Conservation (phyloP, 2,329 filamentous ascomycete species). For the Pseudogymnoascus sp. region DNA sequence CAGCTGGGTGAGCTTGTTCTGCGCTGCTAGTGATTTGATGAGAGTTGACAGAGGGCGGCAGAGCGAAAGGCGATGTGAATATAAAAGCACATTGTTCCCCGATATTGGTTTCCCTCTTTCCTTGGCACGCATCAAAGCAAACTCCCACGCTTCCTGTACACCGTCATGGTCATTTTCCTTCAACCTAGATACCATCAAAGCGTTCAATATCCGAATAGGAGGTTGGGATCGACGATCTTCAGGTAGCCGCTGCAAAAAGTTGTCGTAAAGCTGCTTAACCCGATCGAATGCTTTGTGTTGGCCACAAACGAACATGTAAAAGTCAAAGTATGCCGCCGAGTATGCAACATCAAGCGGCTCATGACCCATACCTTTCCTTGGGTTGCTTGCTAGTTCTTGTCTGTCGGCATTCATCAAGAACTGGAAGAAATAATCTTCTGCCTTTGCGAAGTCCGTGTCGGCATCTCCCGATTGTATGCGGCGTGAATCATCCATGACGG, state of each 20-base stretch:
- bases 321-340: conserved; percentile 39
- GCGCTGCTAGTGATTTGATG: conserved; percentile 42
- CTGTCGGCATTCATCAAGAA: conserved; percentile 19
- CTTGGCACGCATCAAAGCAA: conserved; percentile 47
- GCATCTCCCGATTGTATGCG: conserved; percentile 12
- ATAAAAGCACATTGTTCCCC: conserved; percentile 17
- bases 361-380: conserved; percentile 20
- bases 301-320: conserved; percentile 48
- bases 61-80: conserved; percentile 34
- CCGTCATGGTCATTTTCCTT: conserved; percentile 48
- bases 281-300: conserved; percentile 36
- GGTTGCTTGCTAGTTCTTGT: conserved; percentile 20
- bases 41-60: conserved; percentile 37
- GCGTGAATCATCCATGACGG: conserved; percentile 18
- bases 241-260: conserved; percentile 41
- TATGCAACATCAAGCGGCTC: conserved; percentile 23
- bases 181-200: conserved; percentile 61
- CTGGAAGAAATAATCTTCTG: conserved; percentile 23
- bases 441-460: conserved; percentile 20
- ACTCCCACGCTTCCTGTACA: conserved; percentile 59
- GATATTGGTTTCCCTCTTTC: conserved; percentile 31
- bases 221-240: conserved; percentile 30
- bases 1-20: conserved; percentile 45
- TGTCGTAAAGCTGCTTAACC: conserved; percentile 47
- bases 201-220: conserved; percentile 49